Conservation (phyloP, 2,329 filamentous ascomycete species). For the Leptosphaerulina australis region DNA sequence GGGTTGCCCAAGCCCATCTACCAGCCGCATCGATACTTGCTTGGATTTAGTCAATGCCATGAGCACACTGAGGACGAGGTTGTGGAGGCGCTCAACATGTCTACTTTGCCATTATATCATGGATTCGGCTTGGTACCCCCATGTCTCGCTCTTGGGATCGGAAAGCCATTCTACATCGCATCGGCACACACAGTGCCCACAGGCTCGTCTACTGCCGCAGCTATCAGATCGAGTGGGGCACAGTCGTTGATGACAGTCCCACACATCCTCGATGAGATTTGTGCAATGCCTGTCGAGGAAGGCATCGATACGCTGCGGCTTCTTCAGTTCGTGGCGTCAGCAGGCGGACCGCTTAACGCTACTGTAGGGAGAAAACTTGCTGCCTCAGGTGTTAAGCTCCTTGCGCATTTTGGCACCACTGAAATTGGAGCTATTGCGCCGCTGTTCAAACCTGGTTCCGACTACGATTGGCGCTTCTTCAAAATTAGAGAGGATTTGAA, state of each 20-base stretch:
- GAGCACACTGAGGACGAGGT: not conserved
- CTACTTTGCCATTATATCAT: not conserved
- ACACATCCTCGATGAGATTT: too few species aligned
- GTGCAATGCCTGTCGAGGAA: too few species aligned
- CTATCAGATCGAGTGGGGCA: not conserved
- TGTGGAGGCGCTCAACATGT: not conserved
- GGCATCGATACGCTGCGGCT: not conserved
- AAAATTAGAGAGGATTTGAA: not conserved
- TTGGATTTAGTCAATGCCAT: not conserved
- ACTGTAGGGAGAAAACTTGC: not conserved
- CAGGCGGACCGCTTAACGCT: not conserved
- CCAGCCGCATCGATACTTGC: not conserved
- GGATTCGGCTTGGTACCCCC: not conserved
- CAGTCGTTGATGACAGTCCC: not conserved
- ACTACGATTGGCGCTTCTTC: not conserved
- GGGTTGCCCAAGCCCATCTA: not conserved
- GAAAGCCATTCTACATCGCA: not conserved
- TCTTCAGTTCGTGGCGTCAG: not conserved
- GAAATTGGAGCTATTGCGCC: not conserved
- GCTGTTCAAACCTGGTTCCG: not conserved
- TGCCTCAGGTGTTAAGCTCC: not conserved
- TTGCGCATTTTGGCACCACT: not conserved
- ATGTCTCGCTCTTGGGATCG: not conserved
- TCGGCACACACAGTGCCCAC: not conserved
- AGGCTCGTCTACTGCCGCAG: not conserved